These are phyloP conservation scores for Calonectria honghensis DNA, from an alignment of 2,329 filamentous ascomycete species.

Conservation along the genomic window DNA sequence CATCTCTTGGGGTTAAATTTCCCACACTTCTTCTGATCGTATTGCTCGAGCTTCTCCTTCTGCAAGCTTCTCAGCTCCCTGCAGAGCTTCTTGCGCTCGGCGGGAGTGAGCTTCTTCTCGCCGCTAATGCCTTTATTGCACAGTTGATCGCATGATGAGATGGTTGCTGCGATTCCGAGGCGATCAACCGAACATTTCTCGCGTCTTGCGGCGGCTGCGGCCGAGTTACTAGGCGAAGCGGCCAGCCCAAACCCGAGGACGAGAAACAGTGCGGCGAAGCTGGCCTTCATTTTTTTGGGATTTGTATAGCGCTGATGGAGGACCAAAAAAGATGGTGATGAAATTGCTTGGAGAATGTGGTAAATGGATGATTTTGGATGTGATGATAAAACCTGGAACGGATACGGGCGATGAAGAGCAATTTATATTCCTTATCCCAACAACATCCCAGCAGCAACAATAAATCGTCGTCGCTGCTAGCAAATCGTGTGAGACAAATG, in stretches of 20 bases:
- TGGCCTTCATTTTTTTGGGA: neutral
- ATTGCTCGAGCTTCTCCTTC: neutral
- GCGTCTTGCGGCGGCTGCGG: neutral
- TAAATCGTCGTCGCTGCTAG: neutral
- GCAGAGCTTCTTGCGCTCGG: neutral
- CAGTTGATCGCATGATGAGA: neutral
- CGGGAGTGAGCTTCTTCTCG: neutral
- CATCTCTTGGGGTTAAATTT: neutral
- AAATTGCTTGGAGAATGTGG: neutral
- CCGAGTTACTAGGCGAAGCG: neutral
- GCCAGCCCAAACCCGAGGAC: neutral
- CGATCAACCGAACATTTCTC: neutral
- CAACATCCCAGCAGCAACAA: neutral
- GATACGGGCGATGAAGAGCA: neutral
- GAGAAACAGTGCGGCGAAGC: neutral
- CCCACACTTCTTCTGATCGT: neutral
- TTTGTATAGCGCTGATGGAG: neutral
- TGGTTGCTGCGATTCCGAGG: neutral
- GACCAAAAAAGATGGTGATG: neutral
- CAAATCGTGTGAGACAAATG: neutral
- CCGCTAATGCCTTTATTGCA: neutral
- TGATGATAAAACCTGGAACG: neutral
- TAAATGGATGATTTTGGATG: neutral
- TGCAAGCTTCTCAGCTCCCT: neutral
- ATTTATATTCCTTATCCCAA: neutral